Conservation (phyloP, 108 stramenopile genomes). For the Nitzschia inconspicua region DNA sequence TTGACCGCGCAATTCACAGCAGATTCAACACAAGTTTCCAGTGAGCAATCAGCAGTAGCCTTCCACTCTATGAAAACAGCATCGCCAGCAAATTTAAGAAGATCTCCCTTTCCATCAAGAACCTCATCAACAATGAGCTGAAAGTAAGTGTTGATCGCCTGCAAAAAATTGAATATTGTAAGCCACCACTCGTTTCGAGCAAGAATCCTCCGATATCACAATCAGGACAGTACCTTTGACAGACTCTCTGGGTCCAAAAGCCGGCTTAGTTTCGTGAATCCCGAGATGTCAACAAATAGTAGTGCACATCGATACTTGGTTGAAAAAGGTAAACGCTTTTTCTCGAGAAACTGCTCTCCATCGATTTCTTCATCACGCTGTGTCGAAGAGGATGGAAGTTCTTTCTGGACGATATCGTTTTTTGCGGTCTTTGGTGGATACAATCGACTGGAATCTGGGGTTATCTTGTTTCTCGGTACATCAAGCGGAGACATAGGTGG, state of each 20-base stretch:
- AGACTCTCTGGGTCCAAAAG: slow-evolving; percentile 65
- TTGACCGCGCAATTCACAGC: slow-evolving; percentile 50
- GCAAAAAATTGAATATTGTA: not conserved
- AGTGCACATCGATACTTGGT: slow-evolving; percentile 50
- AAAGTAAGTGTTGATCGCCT: slow-evolving; percentile 80
- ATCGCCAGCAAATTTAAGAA: slow-evolving; percentile 70
- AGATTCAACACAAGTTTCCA: slow-evolving; percentile 45
- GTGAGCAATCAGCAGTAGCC: slow-evolving; percentile 17
- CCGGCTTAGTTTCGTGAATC: slow-evolving; percentile 76
- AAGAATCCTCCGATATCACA: not conserved
- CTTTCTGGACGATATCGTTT: too few relatives aligned
- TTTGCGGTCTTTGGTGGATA: too few relatives aligned
- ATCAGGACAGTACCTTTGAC: slow-evolving; percentile 29
- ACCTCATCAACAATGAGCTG: slow-evolving; percentile 71
- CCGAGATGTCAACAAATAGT: slow-evolving; percentile 85
- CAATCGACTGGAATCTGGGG: too few relatives aligned
- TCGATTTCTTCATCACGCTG: not conserved
- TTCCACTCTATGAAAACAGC: slow-evolving; percentile 47
- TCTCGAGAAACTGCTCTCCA: not conserved
- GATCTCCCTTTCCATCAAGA: slow-evolving; percentile 53
- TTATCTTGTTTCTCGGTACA: too few relatives aligned
- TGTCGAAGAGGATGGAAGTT: not conserved
- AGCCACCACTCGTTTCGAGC: not conserved
- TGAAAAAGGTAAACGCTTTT: slow-evolving; percentile 31
- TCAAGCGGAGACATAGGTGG: too few relatives aligned